Conservation (phyloP, 176 grass and related monocot species). For the Leersia perrieri region DNA sequence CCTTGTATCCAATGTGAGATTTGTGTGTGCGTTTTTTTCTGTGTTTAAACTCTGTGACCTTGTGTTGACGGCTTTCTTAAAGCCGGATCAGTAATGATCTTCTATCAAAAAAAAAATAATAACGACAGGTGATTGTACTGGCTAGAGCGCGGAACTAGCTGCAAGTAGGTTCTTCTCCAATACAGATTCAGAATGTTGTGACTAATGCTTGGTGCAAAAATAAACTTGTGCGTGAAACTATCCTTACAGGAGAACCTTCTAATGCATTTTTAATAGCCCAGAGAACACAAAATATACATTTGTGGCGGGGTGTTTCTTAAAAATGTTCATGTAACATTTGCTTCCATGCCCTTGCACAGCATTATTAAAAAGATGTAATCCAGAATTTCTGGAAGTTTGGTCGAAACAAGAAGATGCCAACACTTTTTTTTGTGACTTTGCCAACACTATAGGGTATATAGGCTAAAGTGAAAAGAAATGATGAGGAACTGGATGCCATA, state of each 20-base stretch:
- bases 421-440: too few relatives aligned
- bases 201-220: background rate
- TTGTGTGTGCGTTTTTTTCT: too few relatives aligned
- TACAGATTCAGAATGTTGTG: background rate
- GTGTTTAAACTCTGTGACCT: too few relatives aligned
- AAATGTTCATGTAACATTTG: background rate
- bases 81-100: too few relatives aligned
- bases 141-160: background rate
- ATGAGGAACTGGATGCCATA: slow-evolving; percentile 24
- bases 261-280: background rate
- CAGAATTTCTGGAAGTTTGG: background rate
- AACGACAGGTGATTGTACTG: background rate
- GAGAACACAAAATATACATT: background rate
- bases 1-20: too few relatives aligned
- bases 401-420: too few relatives aligned
- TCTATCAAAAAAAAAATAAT: background rate
- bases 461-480: background rate
- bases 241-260: background rate
- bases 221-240: too few relatives aligned
- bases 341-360: background rate
- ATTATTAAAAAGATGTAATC: background rate
- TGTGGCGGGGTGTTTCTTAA: too few relatives aligned
- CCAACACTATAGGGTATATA: background rate
- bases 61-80: too few relatives aligned
- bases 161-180: background rate